A percentile compares a stretch with the other conserved stretches of the same genome.
phyloP scores from a whole-genome alignment of 1,284 basidiomycete genomes.

The Tilletiopsis washingtonensis region DNA sequence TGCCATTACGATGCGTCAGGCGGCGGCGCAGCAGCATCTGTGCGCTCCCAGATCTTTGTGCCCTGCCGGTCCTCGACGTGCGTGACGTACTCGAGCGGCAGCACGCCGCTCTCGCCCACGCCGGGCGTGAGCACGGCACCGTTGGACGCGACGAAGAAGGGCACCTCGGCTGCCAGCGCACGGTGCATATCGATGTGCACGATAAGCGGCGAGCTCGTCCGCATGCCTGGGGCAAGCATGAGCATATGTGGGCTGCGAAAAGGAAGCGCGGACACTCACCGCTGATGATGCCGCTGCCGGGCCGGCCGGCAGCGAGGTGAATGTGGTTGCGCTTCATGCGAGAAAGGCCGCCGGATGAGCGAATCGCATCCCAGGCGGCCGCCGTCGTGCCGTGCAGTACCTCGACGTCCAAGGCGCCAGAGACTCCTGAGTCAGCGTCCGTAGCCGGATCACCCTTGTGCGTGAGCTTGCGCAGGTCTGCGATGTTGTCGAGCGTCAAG shows the following conservation, averaged over 20 bases:
- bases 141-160: constrained; percentile 68
- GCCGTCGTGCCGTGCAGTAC: constrained; percentile 36
- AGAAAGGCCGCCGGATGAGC: constrained; percentile 59
- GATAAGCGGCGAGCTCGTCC: constrained; percentile 61
- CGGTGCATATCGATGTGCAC: constrained; percentile 67
- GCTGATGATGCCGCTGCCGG: constrained; percentile 63
- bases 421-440: neutral
- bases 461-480: constrained; percentile 6
- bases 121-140: constrained; percentile 77
- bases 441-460: neutral
- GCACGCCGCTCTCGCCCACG: constrained; percentile 5
- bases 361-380: constrained; percentile 50
- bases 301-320: constrained; percentile 65
- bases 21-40: no score
- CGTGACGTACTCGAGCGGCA: constrained; percentile 20
- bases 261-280: constrained; percentile 52
- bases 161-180: constrained; percentile 62
- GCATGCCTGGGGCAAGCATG: constrained; percentile 59
- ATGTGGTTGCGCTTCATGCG: constrained; percentile 80
- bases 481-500: constrained; percentile 21
- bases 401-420: constrained; percentile 2
- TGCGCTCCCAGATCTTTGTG: constrained; percentile 18
- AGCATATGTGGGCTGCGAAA: neutral
- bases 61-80: constrained; percentile 24
- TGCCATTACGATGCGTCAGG: no score